These are phyloP conservation scores for Cicer arietinum DNA, from an alignment of 306 rosid genomes.

Conservation along the genomic window DNA sequence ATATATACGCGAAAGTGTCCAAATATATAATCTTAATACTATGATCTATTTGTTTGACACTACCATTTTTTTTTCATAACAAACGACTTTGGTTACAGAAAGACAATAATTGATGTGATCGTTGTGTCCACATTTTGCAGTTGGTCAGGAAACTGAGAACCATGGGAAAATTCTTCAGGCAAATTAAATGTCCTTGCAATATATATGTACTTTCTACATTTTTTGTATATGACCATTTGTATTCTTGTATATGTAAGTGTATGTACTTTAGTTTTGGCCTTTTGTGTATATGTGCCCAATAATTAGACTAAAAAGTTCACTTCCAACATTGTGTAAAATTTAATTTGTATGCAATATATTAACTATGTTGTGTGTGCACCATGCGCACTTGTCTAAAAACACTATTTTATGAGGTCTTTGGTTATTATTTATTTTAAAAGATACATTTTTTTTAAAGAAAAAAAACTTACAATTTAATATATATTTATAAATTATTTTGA, in stretches of 20 bases:
- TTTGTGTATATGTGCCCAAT: slow-evolving; percentile 35
- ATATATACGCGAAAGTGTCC: too few species aligned
- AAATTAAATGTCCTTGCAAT: slow-evolving; percentile 47
- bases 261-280: not conserved
- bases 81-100: slow-evolving; percentile 23
- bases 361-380: not conserved
- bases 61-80: not conserved
- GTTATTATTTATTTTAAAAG: too few species aligned
- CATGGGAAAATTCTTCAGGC: slow-evolving; percentile 75
- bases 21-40: not conserved
- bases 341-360: slow-evolving; percentile 37
- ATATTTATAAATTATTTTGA: too few species aligned
- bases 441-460: too few species aligned
- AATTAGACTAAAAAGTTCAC: slow-evolving; percentile 35
- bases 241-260: slow-evolving; percentile 24
- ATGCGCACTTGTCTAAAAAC: too few species aligned
- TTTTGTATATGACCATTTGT: slow-evolving; percentile 25
- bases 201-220: slow-evolving; percentile 1
- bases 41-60: slow-evolving; percentile 5
- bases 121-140: slow-evolving; percentile 57
- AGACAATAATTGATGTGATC: slow-evolving; percentile 29
- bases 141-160: slow-evolving; percentile 59
- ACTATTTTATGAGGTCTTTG: too few species aligned
- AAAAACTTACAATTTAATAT: too few species aligned
- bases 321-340: slow-evolving; percentile 43